Evolutionary conservation across 179 eudicot genomes (phyloP).

Genomic region (Dionaea muscipula): DNA sequence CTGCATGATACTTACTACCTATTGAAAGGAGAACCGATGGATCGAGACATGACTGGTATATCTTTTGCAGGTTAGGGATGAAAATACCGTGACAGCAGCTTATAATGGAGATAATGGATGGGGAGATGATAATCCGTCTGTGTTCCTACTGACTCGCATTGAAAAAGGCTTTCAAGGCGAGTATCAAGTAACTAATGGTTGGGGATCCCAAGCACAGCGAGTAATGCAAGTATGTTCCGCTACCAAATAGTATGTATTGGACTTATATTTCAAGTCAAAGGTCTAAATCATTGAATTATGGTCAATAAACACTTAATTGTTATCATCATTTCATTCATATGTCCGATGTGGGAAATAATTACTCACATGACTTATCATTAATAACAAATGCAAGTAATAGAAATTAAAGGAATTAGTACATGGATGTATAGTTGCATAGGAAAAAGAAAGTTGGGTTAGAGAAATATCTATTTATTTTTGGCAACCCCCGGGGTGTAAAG

Average conservation of each 20-base stretch:
- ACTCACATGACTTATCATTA: not conserved
- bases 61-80: constrained; percentile 36
- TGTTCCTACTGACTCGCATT: constrained; percentile 25
- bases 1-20: not conserved
- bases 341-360: too few species aligned
- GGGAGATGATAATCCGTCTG: constrained; percentile 58
- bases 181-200: constrained; percentile 68
- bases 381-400: too few species aligned
- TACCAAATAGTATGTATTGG: not conserved
- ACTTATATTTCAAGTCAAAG: not conserved
- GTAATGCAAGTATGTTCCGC: constrained; percentile 42
- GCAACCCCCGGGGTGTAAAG: too few species aligned
- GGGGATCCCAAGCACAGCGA: constrained; percentile 51
- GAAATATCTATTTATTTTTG: too few species aligned
- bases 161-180: constrained; percentile 40
- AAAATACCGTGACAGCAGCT: constrained; percentile 55
- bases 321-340: too few species aligned
- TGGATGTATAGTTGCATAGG: too few species aligned
- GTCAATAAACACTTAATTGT: not conserved
- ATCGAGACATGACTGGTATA: not conserved
- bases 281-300: too few species aligned
- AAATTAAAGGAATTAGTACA: too few species aligned
- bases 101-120: constrained; percentile 42
- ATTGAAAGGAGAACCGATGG: not conserved
- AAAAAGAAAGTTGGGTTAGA: too few species aligned